A percentile compares a stretch with the other conserved stretches of the same genome.
These are phyloP conservation scores for Aspergillus novofumigatus DNA, from an alignment of 2,329 filamentous ascomycete genomes.

Conservation along the genomic window DNA sequence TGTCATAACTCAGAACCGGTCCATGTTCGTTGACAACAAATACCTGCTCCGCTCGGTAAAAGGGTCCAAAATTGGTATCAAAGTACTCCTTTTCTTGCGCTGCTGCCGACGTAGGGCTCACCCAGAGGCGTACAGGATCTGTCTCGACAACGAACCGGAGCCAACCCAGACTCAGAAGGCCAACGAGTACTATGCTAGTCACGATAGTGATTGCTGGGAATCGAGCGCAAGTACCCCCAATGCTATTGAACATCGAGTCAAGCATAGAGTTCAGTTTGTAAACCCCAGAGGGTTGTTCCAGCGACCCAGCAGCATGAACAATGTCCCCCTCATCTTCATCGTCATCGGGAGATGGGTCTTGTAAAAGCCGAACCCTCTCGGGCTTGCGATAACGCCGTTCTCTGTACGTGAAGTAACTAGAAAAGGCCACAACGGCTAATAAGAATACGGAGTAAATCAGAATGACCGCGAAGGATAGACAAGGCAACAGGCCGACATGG, in stretches of 20 bases:
- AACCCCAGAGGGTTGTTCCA: constrained; percentile 71
- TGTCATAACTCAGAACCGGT: constrained; percentile 84
- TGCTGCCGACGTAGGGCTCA: constrained; percentile 87
- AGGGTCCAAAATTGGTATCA: constrained; percentile 87
- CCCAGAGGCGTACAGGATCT: constrained; percentile 89
- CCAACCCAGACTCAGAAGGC: constrained; percentile 80
- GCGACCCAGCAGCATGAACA: constrained; percentile 69
- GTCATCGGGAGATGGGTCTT: constrained; percentile 78
- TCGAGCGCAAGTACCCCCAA: constrained; percentile 75
- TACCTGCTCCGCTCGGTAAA: constrained; percentile 88
- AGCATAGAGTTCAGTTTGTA: constrained; percentile 83
- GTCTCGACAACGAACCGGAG: constrained; percentile 82
- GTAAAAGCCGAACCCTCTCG: constrained; percentile 79
- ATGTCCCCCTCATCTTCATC: constrained; percentile 92
- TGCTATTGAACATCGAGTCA: constrained; percentile 71
- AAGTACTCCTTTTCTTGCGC: constrained; percentile 94
- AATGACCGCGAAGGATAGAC: constrained; percentile 88
- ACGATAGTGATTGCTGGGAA: constrained; percentile 83
- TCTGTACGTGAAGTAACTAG: constrained; percentile 71
- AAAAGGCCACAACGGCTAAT: constrained; percentile 61
- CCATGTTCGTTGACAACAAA: constrained; percentile 89
- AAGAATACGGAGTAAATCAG: constrained; percentile 77
- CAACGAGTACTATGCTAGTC: constrained; percentile 69
- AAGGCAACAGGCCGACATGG: constrained; percentile 82
- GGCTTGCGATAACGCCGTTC: constrained; percentile 70